A percentile compares a stretch with the other conserved stretches of the same genome.
Evolutionary conservation across 108 stramenopile genomes (phyloP).

Genomic region (Pseudonitzschia delicatissima): DNA sequence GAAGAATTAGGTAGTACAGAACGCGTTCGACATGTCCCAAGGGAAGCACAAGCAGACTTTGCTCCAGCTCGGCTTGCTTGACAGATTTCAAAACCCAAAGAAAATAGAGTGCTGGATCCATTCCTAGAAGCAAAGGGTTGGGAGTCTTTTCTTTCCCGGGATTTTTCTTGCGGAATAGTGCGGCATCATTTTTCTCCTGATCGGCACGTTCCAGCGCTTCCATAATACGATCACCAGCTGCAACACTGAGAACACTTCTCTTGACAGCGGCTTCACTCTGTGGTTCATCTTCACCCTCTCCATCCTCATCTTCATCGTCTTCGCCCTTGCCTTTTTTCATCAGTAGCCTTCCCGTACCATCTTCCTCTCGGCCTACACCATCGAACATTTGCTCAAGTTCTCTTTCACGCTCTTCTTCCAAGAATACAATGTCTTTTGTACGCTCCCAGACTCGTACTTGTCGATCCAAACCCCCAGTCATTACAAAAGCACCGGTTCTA

Average conservation of each 20-base stretch:
- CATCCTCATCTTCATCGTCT: conserved; percentile 42
- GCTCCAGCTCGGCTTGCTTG: conserved; percentile 91
- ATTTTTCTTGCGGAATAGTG: conserved; percentile 46
- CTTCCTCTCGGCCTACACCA: conserved; percentile 51
- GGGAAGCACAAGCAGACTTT: conserved; percentile 87
- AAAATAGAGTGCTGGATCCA: conserved; percentile 84
- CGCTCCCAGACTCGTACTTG: conserved; percentile 96
- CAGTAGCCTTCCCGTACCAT: conserved; percentile 53
- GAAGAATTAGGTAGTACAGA: conserved; percentile 67
- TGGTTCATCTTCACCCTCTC: conserved; percentile 48
- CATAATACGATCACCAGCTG: conserved; percentile 92
- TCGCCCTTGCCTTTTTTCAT: conserved; percentile 30
- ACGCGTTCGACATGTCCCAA: conserved; percentile 73
- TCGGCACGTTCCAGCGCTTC: conserved; percentile 91
- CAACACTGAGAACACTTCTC: conserved; percentile 78
- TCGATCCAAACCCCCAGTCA: conserved; percentile 91
- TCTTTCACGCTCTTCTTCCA: conserved; percentile 94
- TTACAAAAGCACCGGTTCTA: conserved; percentile 82
- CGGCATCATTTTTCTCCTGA: conserved; percentile 70
- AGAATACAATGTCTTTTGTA: conserved; percentile 94
- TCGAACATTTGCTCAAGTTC: conserved; percentile 91
- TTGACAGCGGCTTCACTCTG: conserved; percentile 89
- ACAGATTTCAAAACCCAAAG: conserved; percentile 81
- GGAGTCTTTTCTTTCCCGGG: conserved; percentile 35
- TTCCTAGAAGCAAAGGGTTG: conserved; percentile 77